These are phyloP conservation scores for Smittium culicis DNA, from an alignment of 371 early-diverging fungal genomes.

Conservation along the genomic window DNA sequence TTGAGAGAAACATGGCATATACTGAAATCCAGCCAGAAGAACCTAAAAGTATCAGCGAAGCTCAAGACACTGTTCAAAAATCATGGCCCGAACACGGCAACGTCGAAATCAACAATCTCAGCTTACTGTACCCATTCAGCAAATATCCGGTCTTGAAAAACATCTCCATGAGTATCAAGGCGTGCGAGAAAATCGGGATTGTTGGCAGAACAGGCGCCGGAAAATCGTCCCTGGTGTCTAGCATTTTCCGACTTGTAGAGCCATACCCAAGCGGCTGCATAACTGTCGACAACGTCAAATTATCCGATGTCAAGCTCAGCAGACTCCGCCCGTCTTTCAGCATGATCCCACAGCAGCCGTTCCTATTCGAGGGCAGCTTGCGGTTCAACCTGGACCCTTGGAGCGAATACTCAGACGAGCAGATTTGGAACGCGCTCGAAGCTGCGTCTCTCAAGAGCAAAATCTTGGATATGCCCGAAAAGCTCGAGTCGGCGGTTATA, in stretches of 20 bases:
- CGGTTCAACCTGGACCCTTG: conserved; percentile 60
- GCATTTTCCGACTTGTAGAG: conserved; percentile 68
- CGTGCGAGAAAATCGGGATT: conserved; percentile 61
- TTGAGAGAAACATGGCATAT: conserved; percentile 42
- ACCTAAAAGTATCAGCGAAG: conserved; percentile 13
- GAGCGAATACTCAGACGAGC: conserved; percentile 39
- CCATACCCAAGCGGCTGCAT: conserved; percentile 46
- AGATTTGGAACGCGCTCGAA: conserved; percentile 55
- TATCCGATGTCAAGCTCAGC: conserved; percentile 49
- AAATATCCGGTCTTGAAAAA: conserved; percentile 38
- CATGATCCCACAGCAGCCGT: conserved; percentile 68
- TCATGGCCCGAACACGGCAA: conserved; percentile 20
- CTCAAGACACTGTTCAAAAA: not conserved
- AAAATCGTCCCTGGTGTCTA: conserved; percentile 57
- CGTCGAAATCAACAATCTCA: conserved; percentile 16
- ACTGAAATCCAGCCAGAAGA: conserved; percentile 38
- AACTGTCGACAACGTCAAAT: conserved; percentile 60
- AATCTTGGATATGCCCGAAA: not conserved
- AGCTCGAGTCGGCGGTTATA: not conserved
- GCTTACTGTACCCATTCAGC: conserved; percentile 36
- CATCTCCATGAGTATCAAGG: conserved; percentile 20
- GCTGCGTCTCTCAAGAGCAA: not conserved
- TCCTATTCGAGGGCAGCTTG: conserved; percentile 48
- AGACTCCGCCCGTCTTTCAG: conserved; percentile 56
- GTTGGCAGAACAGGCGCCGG: conserved; percentile 69